Percentiles rank a stretch among this genome's conserved stretches.
phyloP scores from a whole-genome alignment of 1,139 yeast species.

The Scheffersomyces lignicola region DNA sequence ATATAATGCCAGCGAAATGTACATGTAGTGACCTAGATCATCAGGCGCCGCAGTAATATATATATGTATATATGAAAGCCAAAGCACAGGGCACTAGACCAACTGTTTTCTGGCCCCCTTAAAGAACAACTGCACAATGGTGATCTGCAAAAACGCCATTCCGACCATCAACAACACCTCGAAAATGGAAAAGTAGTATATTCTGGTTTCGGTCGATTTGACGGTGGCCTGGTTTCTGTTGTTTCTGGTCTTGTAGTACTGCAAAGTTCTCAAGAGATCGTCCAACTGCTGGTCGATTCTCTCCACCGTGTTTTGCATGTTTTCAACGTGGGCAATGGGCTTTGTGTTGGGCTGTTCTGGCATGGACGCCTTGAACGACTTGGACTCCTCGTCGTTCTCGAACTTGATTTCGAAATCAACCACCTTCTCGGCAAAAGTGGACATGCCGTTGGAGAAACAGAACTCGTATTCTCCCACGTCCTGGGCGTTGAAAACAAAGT shows the following conservation, averaged over 20 bases:
- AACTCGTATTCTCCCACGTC: conserved; percentile 83
- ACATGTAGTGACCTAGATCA: too few species aligned
- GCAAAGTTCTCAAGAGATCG: conserved; percentile 62
- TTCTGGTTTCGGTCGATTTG: conserved; percentile 81
- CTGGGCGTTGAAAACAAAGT: conserved; percentile 72
- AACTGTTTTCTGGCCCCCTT: conserved; percentile 79
- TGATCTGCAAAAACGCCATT: conserved; percentile 82
- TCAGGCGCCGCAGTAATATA: too few species aligned
- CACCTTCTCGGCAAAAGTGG: conserved; percentile 82
- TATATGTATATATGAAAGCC: too few species aligned
- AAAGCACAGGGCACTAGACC: too few species aligned
- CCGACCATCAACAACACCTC: conserved; percentile 82
- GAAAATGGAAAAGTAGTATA: conserved; percentile 78
- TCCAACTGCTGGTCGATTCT: conserved; percentile 69
- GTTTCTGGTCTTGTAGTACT: conserved; percentile 89
- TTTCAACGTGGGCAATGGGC: conserved; percentile 60
- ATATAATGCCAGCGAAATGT: too few species aligned
- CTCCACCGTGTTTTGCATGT: conserved; percentile 57
- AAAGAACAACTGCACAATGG: conserved; percentile 84
- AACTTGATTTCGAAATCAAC: conserved; percentile 82
- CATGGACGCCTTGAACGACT: conserved; percentile 57
- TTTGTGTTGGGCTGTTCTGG: conserved; percentile 62
- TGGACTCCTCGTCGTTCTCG: conserved; percentile 43
- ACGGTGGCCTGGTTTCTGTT: conserved; percentile 92
- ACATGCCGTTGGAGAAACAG: conserved; percentile 86